phyloP scores from a whole-genome alignment of 2,329 filamentous ascomycete species.

The Trichoderma oligosporum region DNA sequence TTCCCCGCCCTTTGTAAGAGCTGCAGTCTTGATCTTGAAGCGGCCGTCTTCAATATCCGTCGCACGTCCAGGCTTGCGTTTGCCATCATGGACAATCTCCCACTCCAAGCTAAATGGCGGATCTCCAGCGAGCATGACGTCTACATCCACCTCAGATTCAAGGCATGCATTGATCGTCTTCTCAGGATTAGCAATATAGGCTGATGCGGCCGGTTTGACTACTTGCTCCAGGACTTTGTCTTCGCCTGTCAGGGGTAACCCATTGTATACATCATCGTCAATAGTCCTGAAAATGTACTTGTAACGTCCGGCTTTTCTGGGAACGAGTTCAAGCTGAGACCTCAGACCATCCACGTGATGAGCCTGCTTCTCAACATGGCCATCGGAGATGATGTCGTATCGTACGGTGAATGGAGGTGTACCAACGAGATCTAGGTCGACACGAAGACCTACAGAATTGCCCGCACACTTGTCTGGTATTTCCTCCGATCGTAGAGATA shows the following conservation, averaged over 20 bases:
- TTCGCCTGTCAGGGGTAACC: conserved; percentile 57
- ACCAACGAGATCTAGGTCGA: conserved; percentile 85
- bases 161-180: conserved; percentile 68
- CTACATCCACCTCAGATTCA: conserved; percentile 71
- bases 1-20: conserved; percentile 76
- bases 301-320: conserved; percentile 76
- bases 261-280: conserved; percentile 75
- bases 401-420: conserved; percentile 84
- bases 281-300: conserved; percentile 80
- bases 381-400: conserved; percentile 68
- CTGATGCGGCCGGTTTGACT: conserved; percentile 88
- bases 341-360: conserved; percentile 67
- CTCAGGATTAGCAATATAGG: conserved; percentile 58
- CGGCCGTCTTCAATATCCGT: conserved; percentile 58
- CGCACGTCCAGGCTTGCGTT: conserved; percentile 65
- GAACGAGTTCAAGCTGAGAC: conserved; percentile 79
- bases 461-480: conserved; percentile 94
- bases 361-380: conserved; percentile 51
- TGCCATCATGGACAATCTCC: conserved; percentile 86
- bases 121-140: conserved; percentile 74
- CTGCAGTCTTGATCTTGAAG: conserved; percentile 71
- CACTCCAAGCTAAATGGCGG: conserved; percentile 87
- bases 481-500: conserved; percentile 70
- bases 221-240: conserved; percentile 73
- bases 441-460: conserved; percentile 83